Conservation (phyloP, 345 rosid species). For the Eucalyptus albens region DNA sequence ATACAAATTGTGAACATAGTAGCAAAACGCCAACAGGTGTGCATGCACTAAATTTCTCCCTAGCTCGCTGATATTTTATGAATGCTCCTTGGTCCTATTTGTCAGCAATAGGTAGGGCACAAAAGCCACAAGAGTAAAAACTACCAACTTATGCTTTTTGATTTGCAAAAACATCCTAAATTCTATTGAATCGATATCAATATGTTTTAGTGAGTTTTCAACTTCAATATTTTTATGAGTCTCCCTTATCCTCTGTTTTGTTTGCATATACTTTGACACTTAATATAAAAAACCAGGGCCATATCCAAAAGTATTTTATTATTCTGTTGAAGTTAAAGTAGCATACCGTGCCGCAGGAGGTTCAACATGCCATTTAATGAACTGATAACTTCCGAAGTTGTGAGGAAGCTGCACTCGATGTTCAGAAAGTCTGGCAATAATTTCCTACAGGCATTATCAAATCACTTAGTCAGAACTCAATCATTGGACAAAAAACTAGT, state of each 20-base stretch:
- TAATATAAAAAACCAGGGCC: not conserved
- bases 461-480: not conserved
- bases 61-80: not conserved
- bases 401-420: slow-evolving; percentile 58
- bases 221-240: not conserved
- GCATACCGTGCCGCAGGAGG: slow-evolving; percentile 32
- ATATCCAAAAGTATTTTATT: not conserved
- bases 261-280: not conserved
- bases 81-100: not conserved
- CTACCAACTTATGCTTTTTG: not conserved
- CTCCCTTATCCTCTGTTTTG: not conserved
- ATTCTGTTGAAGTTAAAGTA: not conserved
- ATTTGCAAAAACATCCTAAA: not conserved
- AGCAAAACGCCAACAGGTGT: not conserved
- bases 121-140: not conserved
- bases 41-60: not conserved
- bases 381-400: slow-evolving; percentile 46
- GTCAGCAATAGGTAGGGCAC: not conserved
- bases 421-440: slow-evolving; percentile 52
- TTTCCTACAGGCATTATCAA: slow-evolving; percentile 18
- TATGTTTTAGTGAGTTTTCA: not conserved
- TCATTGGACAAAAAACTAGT: not conserved
- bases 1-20: not conserved
- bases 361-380: slow-evolving; percentile 53
- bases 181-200: not conserved